Evolutionary conservation across 768 basidiomycete genomes (phyloP), one percentile per base, ranked within the genome.

Genomic region (Termitomyces sp.): DNA sequence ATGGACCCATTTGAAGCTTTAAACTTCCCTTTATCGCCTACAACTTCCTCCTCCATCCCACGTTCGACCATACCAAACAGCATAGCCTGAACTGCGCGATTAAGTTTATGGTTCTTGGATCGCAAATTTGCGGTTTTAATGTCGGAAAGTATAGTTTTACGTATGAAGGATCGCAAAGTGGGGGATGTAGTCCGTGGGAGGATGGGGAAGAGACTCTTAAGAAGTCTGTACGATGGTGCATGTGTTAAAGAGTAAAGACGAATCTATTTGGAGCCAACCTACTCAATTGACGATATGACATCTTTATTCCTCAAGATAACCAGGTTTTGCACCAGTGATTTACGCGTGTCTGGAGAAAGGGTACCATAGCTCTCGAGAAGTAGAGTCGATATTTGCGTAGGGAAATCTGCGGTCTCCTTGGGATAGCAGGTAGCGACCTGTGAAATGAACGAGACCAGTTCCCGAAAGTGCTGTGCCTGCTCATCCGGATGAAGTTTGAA

Each of bases 61-160:
- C 88, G 84, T 70, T 97, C 95, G 8, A 98, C 85, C 95, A 98
- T 98, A 45, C 84, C 83, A 69, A 98, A 98, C 32, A 98, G 78
- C 82, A 98, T 90, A 13, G 93, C 87, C 68, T 99, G 97, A 0
- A 99, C 93, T 22, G 94, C 88, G 38, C 92, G 85, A 68, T 99
- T 99, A 28, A 99, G 84, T 70, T 96, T 95, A 75, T 97, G 94
- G 67, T 98, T 97, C 69, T 91, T 93, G 41, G 88, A 79, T 54
- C 85, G 87, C 35, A 85, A 72, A 70, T 99, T 99, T 43, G 96
- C 94, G 1, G 88, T 90, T 62, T 86, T 85, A 59, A 99, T 92
- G 64, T 98, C 97, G 11, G 91, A 87, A 22, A 98, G 79, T 67
- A 99, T 98, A 7, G 94, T 97, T 68, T 87, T 88, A 14, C 94